These are phyloP conservation scores for Pichia sp. DNA, from an alignment of 1,139 yeast species.

Conservation along the genomic window DNA sequence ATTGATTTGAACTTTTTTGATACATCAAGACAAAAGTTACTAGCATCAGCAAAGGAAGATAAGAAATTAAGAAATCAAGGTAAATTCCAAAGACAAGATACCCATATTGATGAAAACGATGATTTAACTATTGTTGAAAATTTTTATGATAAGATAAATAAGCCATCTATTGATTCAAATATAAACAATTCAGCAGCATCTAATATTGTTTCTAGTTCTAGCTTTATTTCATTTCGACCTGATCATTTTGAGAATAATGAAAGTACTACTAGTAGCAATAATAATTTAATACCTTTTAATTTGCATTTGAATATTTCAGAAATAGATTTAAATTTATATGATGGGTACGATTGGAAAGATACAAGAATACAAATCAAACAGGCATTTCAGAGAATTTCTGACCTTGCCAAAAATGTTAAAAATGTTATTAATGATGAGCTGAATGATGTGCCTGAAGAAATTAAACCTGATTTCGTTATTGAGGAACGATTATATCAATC, in stretches of 20 bases:
- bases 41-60: background rate
- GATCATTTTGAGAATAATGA: slow-evolving; percentile 37
- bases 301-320: slow-evolving; percentile 32
- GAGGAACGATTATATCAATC: slow-evolving; percentile 71
- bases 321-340: slow-evolving; percentile 54
- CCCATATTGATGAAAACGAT: background rate
- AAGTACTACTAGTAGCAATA: background rate
- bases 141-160: slow-evolving; percentile 19
- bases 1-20: slow-evolving; percentile 31
- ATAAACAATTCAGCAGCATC: slow-evolving; percentile 1
- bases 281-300: slow-evolving; percentile 24
- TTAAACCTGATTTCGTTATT: slow-evolving; percentile 28
- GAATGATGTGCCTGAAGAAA: background rate
- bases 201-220: slow-evolving; percentile 12
- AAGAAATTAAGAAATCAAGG: background rate
- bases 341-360: slow-evolving; percentile 90
- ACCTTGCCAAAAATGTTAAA: slow-evolving; percentile 31
- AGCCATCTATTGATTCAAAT: background rate
- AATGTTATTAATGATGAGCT: background rate
- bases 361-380: slow-evolving; percentile 62
- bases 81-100: too few relatives aligned
- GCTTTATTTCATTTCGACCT: slow-evolving; percentile 33
- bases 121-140: slow-evolving; percentile 26
- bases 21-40: background rate
- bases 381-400: slow-evolving; percentile 58